These are phyloP conservation scores for Phoenix dactylifera DNA, from an alignment of 176 grass and related monocot species.

Conservation along the genomic window DNA sequence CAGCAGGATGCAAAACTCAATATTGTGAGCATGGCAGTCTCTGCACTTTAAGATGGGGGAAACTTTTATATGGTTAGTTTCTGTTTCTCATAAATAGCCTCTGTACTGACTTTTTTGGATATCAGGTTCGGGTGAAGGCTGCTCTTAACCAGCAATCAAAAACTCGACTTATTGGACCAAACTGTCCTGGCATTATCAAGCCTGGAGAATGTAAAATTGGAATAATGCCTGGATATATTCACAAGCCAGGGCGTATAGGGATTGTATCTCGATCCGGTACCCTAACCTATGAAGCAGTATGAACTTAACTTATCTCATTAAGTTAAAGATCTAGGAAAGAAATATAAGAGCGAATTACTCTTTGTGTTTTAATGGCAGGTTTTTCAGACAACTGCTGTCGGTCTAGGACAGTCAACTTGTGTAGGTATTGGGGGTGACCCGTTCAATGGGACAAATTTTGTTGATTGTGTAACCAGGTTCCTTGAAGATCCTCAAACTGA, in stretches of 20 bases:
- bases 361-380: conserved; percentile 44
- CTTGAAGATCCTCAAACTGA: conserved; percentile 97
- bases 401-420: conserved; percentile 94
- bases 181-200: conserved; percentile 97
- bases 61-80: no score
- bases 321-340: conserved; percentile 9
- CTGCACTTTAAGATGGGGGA: no score
- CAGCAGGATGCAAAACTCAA: no score
- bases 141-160: conserved; percentile 88
- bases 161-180: conserved; percentile 95
- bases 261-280: conserved; percentile 99
- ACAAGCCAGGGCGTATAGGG: conserved; percentile 79
- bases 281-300: conserved; percentile 99
- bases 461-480: conserved; percentile 91
- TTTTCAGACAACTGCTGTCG: conserved; percentile 94
- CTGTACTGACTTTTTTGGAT: conserved; percentile 15
- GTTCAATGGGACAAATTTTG: conserved; percentile 96
- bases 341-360: conserved; percentile 11
- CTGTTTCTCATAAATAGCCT: no score
- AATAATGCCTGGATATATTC: conserved; percentile 95
- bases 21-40: no score
- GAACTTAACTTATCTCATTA: conserved; percentile 1
- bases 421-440: conserved; percentile 98
- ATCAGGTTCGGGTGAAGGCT: conserved; percentile 83
- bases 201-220: conserved; percentile 99